Conservation (phyloP, 306 rosid species). For the Gastrolobium villosum region DNA sequence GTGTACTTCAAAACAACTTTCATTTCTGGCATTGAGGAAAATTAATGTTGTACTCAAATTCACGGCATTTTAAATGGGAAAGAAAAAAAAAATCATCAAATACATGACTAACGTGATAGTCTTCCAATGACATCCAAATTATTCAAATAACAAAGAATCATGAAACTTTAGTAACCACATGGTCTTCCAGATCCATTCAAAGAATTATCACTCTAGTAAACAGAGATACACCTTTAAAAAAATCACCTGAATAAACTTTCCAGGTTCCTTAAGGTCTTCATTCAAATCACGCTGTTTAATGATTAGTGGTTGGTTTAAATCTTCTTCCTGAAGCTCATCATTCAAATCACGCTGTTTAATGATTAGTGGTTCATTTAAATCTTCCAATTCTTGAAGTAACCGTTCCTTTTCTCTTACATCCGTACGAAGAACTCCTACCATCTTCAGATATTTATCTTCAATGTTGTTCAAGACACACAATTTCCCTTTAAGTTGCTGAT, state of each 20-base stretch:
- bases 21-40: not conserved
- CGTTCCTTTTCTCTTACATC: constrained; percentile 69
- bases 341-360: constrained; percentile 71
- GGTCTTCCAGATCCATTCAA: not conserved
- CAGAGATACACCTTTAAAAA: not conserved
- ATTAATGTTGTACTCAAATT: not conserved
- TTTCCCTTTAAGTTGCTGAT: constrained; percentile 63
- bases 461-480: constrained; percentile 72
- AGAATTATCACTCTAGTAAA: not conserved
- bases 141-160: not conserved
- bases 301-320: too few relatives aligned
- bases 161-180: constrained; percentile 18
- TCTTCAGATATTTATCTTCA: constrained; percentile 72
- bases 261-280: constrained; percentile 80
- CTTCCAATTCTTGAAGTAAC: constrained; percentile 58
- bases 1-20: not conserved
- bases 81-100: constrained; percentile 4
- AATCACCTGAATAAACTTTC: constrained; percentile 66
- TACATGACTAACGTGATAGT: not conserved
- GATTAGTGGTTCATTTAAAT: constrained; percentile 61
- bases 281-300: too few relatives aligned
- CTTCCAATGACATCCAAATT: not conserved
- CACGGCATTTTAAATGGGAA: not conserved
- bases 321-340: constrained; percentile 79
- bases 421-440: constrained; percentile 58